Evolutionary conservation across 2,329 filamentous ascomycete species (phyloP).

Genomic region (Diaporthe sp.): DNA sequence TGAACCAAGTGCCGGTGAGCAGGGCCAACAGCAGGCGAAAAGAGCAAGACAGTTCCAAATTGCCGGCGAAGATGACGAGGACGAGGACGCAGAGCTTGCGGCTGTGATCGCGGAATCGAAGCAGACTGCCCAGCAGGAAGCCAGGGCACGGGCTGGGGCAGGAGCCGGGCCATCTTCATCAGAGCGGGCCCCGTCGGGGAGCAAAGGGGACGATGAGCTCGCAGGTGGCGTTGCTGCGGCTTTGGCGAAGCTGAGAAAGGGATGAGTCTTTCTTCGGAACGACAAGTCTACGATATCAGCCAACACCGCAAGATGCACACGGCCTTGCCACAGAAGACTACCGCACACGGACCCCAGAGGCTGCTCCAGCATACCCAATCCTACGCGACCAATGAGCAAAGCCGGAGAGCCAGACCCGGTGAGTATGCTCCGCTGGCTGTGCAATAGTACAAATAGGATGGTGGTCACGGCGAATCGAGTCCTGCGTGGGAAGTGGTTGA

Average conservation of each 20-base stretch:
- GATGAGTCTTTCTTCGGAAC: conserved; percentile 33
- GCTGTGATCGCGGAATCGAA: conserved; percentile 63
- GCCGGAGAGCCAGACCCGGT: neutral
- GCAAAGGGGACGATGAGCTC: conserved; percentile 58
- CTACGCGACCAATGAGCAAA: neutral
- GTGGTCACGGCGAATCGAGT: neutral
- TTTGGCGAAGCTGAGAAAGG: conserved; percentile 69
- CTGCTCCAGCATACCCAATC: neutral
- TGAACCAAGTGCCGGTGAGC: conserved; percentile 45
- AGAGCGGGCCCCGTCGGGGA: conserved; percentile 28
- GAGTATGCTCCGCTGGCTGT: neutral
- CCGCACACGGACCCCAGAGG: neutral
- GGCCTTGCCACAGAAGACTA: neutral
- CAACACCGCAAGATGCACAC: neutral
- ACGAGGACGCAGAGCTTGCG: conserved; percentile 63
- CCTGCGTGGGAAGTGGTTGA: neutral
- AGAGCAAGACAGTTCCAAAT: conserved; percentile 53
- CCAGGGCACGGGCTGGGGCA: conserved; percentile 42
- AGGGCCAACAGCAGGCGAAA: conserved; percentile 31
- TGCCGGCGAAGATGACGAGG: conserved; percentile 51
- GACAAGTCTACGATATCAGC: neutral
- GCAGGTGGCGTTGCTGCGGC: conserved; percentile 72
- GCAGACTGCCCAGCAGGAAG: conserved; percentile 52
- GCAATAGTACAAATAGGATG: too few relatives aligned
- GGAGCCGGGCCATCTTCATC: conserved; percentile 40